Percentiles rank a stretch among this genome's conserved stretches.
Evolutionary conservation across 352 stramenopile genomes (phyloP).

Genomic region (Globisporangium sylvaticum): DNA sequence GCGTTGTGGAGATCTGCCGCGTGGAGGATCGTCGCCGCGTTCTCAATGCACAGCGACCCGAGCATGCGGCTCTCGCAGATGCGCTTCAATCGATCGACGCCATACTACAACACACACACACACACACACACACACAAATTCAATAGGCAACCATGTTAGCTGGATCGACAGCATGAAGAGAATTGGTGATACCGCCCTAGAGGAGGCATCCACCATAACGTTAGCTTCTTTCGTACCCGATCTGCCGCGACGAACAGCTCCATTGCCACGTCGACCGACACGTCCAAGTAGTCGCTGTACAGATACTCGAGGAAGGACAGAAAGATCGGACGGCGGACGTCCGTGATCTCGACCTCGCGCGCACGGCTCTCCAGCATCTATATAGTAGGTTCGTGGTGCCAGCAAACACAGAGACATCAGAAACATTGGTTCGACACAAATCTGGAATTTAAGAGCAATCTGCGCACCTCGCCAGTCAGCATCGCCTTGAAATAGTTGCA

Average conservation of each 20-base stretch:
- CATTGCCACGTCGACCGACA: constrained; percentile 90
- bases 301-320: constrained; percentile 94
- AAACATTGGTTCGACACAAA: not conserved
- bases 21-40: constrained; percentile 95
- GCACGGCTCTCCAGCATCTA: constrained; percentile 91
- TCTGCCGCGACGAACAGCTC: constrained; percentile 93
- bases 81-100: constrained; percentile 84
- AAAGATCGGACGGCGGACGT: constrained; percentile 91
- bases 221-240: constrained; percentile 31
- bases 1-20: constrained; percentile 95
- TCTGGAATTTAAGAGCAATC: not conserved
- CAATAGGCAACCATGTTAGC: not conserved
- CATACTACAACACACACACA: constrained; percentile 39
- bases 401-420: not conserved
- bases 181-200: not conserved
- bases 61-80: constrained; percentile 97
- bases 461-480: constrained; percentile 69
- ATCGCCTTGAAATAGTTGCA: constrained; percentile 94
- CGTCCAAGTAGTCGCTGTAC: constrained; percentile 94
- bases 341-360: constrained; percentile 89
- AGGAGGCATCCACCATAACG: not conserved
- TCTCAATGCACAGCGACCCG: constrained; percentile 93
- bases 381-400: not conserved
- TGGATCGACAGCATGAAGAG: not conserved
- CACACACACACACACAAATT: not conserved